Conservation (phyloP, 306 rosid species). For the Trifolium subterraneum region DNA sequence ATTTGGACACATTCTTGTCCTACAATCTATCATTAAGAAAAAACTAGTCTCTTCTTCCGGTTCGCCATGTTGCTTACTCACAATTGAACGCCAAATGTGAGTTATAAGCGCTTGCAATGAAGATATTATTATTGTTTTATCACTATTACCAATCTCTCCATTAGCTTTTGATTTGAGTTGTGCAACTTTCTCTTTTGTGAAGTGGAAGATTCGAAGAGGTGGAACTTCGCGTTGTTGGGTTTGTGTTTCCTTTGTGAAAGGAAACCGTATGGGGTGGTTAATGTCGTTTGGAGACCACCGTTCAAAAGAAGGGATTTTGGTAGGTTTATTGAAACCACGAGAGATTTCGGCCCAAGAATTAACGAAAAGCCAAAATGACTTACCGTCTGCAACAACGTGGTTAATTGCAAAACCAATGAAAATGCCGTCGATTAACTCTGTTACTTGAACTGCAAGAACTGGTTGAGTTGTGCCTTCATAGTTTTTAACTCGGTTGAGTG, state of each 20-base stretch:
- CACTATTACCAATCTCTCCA: background rate
- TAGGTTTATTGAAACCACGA: background rate
- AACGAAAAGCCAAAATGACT: conserved; percentile 46
- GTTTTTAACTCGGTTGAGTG: background rate
- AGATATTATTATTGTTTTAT: background rate
- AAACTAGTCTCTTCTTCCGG: too few species aligned
- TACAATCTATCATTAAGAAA: background rate
- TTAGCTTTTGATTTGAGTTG: conserved; percentile 39
- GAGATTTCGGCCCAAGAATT: conserved; percentile 36
- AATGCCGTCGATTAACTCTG: background rate
- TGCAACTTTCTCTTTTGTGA: conserved; percentile 24
- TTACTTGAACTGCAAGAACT: background rate
- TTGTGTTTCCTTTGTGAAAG: background rate
- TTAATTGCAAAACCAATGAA: background rate
- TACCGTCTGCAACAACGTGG: conserved; percentile 42
- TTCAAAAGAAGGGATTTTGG: background rate
- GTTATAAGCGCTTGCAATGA: background rate
- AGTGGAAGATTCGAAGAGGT: conserved; percentile 13
- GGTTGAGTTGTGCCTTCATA: background rate
- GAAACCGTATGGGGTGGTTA: conserved; percentile 12
- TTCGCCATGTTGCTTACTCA: too few species aligned
- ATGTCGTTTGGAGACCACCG: background rate
- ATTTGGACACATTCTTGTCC: background rate
- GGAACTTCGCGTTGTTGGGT: background rate
- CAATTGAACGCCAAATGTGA: background rate